Conservation (phyloP, 106 monocot genomes). For the Apostasia shenzhenica region DNA sequence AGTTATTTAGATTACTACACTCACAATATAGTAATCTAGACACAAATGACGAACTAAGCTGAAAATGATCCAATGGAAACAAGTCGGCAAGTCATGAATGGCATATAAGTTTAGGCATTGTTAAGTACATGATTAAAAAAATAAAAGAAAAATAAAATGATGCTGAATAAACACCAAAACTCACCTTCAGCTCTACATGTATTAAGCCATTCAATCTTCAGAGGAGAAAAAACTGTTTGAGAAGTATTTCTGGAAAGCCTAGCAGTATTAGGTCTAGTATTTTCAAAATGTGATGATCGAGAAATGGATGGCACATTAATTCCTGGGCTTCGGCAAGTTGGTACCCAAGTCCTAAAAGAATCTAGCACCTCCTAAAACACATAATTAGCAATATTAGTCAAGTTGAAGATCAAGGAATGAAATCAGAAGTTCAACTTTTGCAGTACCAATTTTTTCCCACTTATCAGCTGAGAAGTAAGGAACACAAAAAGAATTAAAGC, state of each 20-base stretch:
- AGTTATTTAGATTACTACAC: too few species aligned
- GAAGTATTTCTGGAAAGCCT: not conserved
- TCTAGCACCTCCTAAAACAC: not conserved
- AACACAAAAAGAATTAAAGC: conserved; percentile 38
- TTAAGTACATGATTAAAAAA: too few species aligned
- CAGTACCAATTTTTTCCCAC: conserved; percentile 25
- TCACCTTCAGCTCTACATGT: not conserved
- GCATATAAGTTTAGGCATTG: too few species aligned
- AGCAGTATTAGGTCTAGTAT: not conserved
- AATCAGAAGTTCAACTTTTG: not conserved
- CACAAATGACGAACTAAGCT: too few species aligned
- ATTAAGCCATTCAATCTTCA: not conserved
- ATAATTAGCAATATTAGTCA: not conserved
- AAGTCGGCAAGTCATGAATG: too few species aligned
- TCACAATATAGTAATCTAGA: too few species aligned
- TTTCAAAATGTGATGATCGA: not conserved
- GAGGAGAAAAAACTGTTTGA: not conserved
- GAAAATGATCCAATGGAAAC: too few species aligned
- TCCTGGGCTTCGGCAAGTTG: not conserved
- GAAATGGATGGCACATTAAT: not conserved
- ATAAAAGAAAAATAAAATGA: too few species aligned
- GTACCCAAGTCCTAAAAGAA: not conserved
- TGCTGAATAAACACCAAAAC: not conserved
- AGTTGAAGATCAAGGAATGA: not conserved
- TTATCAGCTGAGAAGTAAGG: conserved; percentile 31